A percentile compares a stretch with the other conserved stretches of the same genome.
phyloP scores from a whole-genome alignment of 352 stramenopile species.

The Globisporangium barbulae region DNA sequence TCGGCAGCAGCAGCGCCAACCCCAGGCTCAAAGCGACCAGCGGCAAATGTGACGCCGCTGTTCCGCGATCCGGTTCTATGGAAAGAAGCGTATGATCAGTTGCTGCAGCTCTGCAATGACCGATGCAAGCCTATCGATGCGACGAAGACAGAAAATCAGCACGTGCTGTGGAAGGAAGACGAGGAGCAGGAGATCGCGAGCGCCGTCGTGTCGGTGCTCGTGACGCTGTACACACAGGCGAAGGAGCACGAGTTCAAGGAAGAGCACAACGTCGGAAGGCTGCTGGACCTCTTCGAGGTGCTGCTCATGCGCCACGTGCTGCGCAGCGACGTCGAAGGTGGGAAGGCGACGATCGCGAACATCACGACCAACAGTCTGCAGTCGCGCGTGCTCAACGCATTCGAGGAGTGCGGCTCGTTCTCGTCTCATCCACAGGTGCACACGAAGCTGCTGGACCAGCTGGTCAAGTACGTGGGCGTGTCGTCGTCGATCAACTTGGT shows the following conservation, averaged over 20 bases:
- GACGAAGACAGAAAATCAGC: constrained; percentile 14
- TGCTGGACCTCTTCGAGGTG: constrained; percentile 62
- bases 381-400: constrained; percentile 78
- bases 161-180: constrained; percentile 49
- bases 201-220: constrained; percentile 64
- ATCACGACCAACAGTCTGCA: constrained; percentile 82
- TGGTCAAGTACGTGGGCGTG: constrained; percentile 54
- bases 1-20: not conserved
- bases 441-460: constrained; percentile 60
- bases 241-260: constrained; percentile 77
- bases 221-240: constrained; percentile 74
- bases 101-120: constrained; percentile 55
- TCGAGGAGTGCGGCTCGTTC: constrained; percentile 80
- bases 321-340: constrained; percentile 18
- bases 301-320: constrained; percentile 73
- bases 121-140: constrained; percentile 23
- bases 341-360: constrained; percentile 38
- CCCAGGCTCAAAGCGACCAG: constrained; percentile 17
- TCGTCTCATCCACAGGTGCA: constrained; percentile 58
- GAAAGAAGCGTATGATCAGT: constrained; percentile 60
- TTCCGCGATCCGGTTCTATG: constrained; percentile 56
- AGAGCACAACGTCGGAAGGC: constrained; percentile 48
- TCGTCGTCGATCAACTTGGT: constrained; percentile 47
- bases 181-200: constrained; percentile 81
- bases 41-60: constrained; percentile 15